Base-by-base conservation (phyloP, 305 asterid genomes). In the Solanum chacoense region DNA sequence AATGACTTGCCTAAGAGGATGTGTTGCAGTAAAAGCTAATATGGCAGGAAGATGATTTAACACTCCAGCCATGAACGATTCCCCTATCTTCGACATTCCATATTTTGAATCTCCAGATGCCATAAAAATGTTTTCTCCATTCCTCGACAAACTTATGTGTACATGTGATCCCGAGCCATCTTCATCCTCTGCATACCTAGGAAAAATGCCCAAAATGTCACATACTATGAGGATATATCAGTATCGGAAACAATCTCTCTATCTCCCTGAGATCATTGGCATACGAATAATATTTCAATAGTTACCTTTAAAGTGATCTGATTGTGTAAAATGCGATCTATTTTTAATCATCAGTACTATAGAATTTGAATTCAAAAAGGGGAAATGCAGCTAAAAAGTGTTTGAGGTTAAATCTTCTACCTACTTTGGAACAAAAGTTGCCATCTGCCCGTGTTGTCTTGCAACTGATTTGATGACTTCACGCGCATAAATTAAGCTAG, bases 11-110 rank as follows among this genome's bases (percentile, higher is more conserved):
- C 99, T 97, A 89, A 95, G 96, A 88, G 98, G 98, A 90, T 96
- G 84, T 89, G 99, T 98, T 87, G 98, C 98, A 34, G 97, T 96
- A 89, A 96, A 96, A 69, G 96, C 98, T 89, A 96, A 90, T 90
- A 97, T 93, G 12, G 99, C 93, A 90, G 99, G 98, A 92, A 97
- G 98, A 92, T 97, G 99, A 86, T 91, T 72, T 88, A 95, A 90
- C 67, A 97, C 98, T 77, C 99, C 98, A 24, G 99, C 98, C 99
- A 97, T 95, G 94, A 95, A 96, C 92, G 94, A 94, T 92, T 94
- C 96, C 83, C 98, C 99, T 11, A 92, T 90, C 91, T 91, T 92
- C 89, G 98, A 93, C 91, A 97, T 95, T 69, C 98, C 99, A 71
- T 94, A 90, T 88, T 83, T 92, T 89, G 93, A 91, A 90, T 93